Evolutionary conservation across 768 basidiomycete genomes (phyloP).

Genomic region (Coprinopsis strossmayeri): DNA sequence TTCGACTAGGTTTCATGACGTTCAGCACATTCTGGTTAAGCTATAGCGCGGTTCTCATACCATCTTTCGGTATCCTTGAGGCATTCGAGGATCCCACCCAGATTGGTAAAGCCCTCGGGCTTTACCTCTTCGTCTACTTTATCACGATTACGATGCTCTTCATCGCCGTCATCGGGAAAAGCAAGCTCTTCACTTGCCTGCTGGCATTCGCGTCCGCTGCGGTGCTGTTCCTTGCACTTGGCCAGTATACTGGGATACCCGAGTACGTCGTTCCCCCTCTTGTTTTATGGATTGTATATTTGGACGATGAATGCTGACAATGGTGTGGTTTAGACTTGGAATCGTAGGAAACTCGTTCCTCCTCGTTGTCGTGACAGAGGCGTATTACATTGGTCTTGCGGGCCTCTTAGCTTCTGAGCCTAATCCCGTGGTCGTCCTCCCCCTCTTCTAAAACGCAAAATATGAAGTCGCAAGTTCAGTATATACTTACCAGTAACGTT

Average conservation of each 20-base stretch:
- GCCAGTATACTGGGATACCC: neutral
- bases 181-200: conserved; percentile 8
- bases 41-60: conserved; percentile 7
- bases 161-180: conserved; percentile 9
- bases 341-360: conserved; percentile 6
- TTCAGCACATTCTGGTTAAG: conserved; percentile 10
- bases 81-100: conserved; percentile 6
- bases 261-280: conserved; percentile 2
- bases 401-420: conserved; percentile 8
- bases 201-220: conserved; percentile 2
- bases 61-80: conserved; percentile 6
- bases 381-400: conserved; percentile 9
- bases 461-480: no score
- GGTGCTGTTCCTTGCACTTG: conserved; percentile 4
- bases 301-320: neutral
- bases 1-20: conserved; percentile 5
- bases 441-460: conserved; percentile 5
- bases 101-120: conserved; percentile 4
- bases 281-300: neutral
- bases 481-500: no score
- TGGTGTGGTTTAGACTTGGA: neutral
- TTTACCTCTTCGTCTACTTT: conserved; percentile 9
- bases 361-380: conserved; percentile 1
- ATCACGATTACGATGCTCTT: conserved; percentile 10
- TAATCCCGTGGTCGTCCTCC: conserved; percentile 3